phyloP scores from a whole-genome alignment of 192 early-diverging fungal species.

The Backusella tarrabulga region DNA sequence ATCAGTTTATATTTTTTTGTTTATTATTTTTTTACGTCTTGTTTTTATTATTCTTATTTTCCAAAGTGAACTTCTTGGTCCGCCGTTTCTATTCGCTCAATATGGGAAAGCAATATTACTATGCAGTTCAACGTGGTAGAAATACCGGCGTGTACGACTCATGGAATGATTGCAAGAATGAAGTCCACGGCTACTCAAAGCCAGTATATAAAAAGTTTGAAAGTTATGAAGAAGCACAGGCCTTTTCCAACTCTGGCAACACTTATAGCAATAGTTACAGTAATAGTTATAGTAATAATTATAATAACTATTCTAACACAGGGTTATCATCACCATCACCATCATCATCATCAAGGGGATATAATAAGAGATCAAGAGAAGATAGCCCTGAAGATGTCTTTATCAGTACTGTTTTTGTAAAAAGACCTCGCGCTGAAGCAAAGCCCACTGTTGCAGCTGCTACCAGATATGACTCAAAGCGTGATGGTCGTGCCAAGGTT shows the following conservation, averaged over 20 bases:
- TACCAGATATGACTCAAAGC: not conserved
- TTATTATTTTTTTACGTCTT: not conserved
- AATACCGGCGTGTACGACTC: slow-evolving; percentile 39
- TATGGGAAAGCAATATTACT: slow-evolving; percentile 29
- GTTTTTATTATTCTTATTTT: not conserved
- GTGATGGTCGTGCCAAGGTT: slow-evolving; percentile 17
- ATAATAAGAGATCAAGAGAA: not conserved
- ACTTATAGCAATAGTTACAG: not conserved
- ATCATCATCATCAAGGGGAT: no score
- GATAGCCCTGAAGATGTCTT: not conserved
- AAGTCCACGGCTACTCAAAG: slow-evolving; percentile 49
- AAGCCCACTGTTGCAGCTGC: no score
- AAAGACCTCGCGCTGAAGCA: not conserved
- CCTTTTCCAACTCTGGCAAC: slow-evolving; percentile 36
- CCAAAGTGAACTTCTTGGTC: not conserved
- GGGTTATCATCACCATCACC: no score
- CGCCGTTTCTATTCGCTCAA: not conserved
- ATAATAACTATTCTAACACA: no score
- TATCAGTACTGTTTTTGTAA: not conserved
- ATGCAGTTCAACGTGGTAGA: slow-evolving; percentile 47
- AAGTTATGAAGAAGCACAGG: slow-evolving; percentile 49
- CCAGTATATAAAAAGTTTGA: slow-evolving; percentile 66
- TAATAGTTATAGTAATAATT: no score
- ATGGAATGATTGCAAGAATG: slow-evolving; percentile 59
- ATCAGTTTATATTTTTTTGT: not conserved